Percentiles rank a stretch among this genome's conserved stretches.
Conservation (phyloP, 345 rosid species). For the Hibiscus mutabilis region DNA sequence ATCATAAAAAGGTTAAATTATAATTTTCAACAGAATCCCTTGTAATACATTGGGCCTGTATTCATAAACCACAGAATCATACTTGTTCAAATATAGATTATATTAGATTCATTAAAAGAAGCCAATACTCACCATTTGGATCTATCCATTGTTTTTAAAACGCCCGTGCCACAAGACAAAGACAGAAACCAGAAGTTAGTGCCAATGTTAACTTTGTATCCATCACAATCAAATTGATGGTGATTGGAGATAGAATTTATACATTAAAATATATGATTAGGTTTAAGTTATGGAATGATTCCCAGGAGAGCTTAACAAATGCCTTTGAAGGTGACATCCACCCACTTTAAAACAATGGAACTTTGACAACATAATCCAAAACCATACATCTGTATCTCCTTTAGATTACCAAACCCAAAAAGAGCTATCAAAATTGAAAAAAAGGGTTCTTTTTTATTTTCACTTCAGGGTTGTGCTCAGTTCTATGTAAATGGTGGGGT, state of each 20-base stretch:
- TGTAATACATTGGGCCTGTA: constrained; percentile 64
- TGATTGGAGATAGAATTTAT: neutral
- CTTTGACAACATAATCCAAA: constrained; percentile 2
- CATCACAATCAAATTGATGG: neutral
- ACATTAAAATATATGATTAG: too few relatives aligned
- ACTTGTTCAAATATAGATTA: neutral
- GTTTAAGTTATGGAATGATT: too few relatives aligned
- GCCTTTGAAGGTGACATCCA: neutral
- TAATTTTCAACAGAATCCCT: too few relatives aligned
- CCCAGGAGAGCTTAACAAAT: neutral
- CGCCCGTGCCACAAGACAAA: neutral
- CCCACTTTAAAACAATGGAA: neutral
- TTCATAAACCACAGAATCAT: neutral
- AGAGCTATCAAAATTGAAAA: neutral
- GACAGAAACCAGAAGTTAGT: neutral
- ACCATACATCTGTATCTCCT: neutral
- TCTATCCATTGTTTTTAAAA: constrained; percentile 14
- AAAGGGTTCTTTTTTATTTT: neutral
- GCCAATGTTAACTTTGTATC: too few relatives aligned
- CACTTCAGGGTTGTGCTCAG: neutral
- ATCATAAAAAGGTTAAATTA: too few relatives aligned
- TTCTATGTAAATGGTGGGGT: neutral
- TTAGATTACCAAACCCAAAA: neutral
- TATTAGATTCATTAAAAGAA: neutral
- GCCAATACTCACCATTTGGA: constrained; percentile 35